Base-by-base conservation (phyloP, 2,329 filamentous ascomycete genomes). In the Colletotrichum theobromicola region DNA sequence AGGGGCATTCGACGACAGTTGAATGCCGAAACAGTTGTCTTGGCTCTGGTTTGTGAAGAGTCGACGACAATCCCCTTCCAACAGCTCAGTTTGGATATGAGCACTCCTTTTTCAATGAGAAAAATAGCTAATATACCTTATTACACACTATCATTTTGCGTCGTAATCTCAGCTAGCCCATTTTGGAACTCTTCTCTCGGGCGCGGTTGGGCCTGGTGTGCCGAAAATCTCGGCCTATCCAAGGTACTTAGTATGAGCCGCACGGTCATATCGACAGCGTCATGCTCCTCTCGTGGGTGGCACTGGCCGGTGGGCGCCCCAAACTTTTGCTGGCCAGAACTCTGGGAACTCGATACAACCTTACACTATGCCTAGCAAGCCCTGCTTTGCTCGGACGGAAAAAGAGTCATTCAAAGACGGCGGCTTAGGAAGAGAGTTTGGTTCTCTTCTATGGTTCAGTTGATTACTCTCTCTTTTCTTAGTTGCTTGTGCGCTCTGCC, bases 281-380 rank as follows among this genome's bases (percentile, higher is more conserved):
- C 77, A 5, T 87, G 80, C 3, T 74, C 75, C 26, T 24, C 74
- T 77, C 68, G 87, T 79, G 9, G 18, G 21, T 35, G 37, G 60
- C 60, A 63, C 18, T 63, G 24, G 35, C 35, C 34, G 34, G 60
- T 26, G 26, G 37, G 60, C 26, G 60, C 32, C 32, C 35, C 12
- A 21, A 15, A 26, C 60, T n/a, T n/a, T 42, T 26, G 60, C 60
- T 63, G 32, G 35, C 24, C 60, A 21, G 16, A 62, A 37, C 16
- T 37, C n/a, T 35, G 24, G 58, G 32, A 26, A 21, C 32, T 50
- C 24, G 21, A 46, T 46, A 34, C 21, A 18, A n/a, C 18, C 10
- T 64, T 28, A 16, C 28, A 24, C 61, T 24, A 64, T 64, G 61
- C 34, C 34, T 46, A 37, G 60, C 60, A 35, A 62, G 60, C 60